A percentile compares a stretch with the other conserved stretches of the same genome.
Conservation (phyloP, 2,329 filamentous ascomycete species). For the Rasamsonia emersonii region DNA sequence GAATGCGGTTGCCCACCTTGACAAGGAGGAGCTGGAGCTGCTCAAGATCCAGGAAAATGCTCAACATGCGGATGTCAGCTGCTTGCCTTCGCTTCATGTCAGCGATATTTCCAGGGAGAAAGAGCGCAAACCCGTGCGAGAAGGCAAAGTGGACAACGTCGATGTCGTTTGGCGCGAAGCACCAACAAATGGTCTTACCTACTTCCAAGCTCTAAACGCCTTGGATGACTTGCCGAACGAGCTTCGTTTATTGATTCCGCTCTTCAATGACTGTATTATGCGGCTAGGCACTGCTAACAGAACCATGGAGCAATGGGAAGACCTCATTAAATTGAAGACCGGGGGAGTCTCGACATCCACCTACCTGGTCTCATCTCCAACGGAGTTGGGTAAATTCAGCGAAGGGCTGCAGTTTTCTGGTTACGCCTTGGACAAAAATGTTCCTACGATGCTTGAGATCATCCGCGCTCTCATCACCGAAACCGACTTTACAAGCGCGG, state of each 20-base stretch:
- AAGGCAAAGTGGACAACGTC: conserved; percentile 51
- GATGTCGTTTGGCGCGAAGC: conserved; percentile 85
- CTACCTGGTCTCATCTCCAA: conserved; percentile 70
- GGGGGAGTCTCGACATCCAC: conserved; percentile 82
- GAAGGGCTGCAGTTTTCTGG: conserved; percentile 82
- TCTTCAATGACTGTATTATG: conserved; percentile 91
- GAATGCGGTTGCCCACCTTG: conserved; percentile 62
- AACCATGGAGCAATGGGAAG: conserved; percentile 91
- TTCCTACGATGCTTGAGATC: conserved; percentile 84
- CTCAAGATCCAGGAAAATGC: conserved; percentile 76
- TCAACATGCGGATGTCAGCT: conserved; percentile 75
- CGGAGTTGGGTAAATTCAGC: conserved; percentile 58
- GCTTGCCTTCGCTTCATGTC: conserved; percentile 78
- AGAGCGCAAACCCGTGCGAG: conserved; percentile 60
- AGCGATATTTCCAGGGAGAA: conserved; percentile 77
- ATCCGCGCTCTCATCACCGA: conserved; percentile 71
- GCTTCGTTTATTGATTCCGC: conserved; percentile 70
- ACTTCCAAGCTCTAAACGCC: conserved; percentile 81
- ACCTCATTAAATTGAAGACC: conserved; percentile 91
- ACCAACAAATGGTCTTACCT: conserved; percentile 90
- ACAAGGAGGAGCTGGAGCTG: conserved; percentile 69
- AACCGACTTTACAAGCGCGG: conserved; percentile 79
- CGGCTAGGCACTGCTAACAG: conserved; percentile 79
- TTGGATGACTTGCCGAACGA: conserved; percentile 75
- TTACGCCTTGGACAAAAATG: conserved; percentile 80